Base-by-base conservation (phyloP, 1,139 yeast genomes). In the Zygosaccharomyces sapae region DNA sequence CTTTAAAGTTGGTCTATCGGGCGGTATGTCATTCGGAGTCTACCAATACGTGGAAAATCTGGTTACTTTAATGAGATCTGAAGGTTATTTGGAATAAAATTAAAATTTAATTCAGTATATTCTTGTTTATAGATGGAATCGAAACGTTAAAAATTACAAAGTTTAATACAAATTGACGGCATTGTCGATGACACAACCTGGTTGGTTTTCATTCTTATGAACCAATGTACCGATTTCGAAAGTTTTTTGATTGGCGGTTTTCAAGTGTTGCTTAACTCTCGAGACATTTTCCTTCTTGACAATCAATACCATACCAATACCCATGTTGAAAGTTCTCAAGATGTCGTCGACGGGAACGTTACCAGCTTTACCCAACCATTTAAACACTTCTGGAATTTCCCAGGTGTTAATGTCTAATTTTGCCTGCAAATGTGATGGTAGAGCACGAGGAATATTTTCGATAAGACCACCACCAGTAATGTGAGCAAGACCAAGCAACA, bases 381-480 rank as follows among this genome's bases (percentile, higher is more conserved):
- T 83, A 79, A 92, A 92, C 39, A 92, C 88, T 38, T 75, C 82
- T 24, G 96, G 96, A 36, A 92, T 83, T 56, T 80, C 78, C 96
- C 97, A 90, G 8, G 79, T 70, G 46, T 72, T 72, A 64, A 86
- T 81, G 66, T 92, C 96, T 45, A 94, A 79, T 56, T 73, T 75
- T 13, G 97, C 98, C 62, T 83, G 83, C 55, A 92, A 73, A 58
- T 80, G 70, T 53, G 79, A 72, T 53, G 98, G 98, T 54, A 94
- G 74, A 24, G 96, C 94, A 66, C 99, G 81, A 47, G 99, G 99
- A 49, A 92, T 82, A 68, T 94, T 94, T 70, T 94, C 99, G 33
- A 92, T 84, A 44, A 94, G 76, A 50, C 99, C 99, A 63, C 99
- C 99, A 52, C 99, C 99, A 22, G 99, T 94, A 61, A 94, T 92